Conservation (phyloP, 2,329 filamentous ascomycete genomes). For the Aspergillus viridinutans region DNA sequence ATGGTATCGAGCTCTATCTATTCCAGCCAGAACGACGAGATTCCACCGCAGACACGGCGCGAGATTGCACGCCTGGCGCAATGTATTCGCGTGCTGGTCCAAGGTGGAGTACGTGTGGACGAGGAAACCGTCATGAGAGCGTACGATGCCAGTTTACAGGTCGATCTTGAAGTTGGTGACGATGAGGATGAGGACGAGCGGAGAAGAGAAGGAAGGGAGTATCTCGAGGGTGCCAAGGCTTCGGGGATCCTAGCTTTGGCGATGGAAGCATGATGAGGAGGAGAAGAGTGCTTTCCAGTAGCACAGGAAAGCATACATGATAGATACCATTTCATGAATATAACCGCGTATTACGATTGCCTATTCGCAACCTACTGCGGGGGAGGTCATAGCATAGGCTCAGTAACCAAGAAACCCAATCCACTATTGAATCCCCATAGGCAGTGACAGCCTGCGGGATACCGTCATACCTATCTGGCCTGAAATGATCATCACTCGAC, state of each 20-base stretch:
- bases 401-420: neutral
- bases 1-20: constrained; percentile 80
- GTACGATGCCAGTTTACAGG: constrained; percentile 76
- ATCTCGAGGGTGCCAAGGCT: constrained; percentile 39
- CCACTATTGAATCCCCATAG: neutral
- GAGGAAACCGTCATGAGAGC: constrained; percentile 81
- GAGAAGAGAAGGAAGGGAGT: constrained; percentile 36
- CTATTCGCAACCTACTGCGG: neutral
- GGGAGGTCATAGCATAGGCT: too few species aligned
- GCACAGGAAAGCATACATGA: neutral
- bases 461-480: neutral
- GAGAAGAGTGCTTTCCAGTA: neutral
- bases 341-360: constrained; percentile 2
- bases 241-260: constrained; percentile 35
- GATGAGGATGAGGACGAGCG: constrained; percentile 34
- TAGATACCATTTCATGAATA: constrained; percentile 12
- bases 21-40: constrained; percentile 88
- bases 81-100: constrained; percentile 76
- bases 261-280: constrained; percentile 11
- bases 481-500: neutral
- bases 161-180: constrained; percentile 46
- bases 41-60: constrained; percentile 69
- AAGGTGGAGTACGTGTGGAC: constrained; percentile 78
- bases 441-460: neutral
- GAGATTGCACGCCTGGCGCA: constrained; percentile 84